Conservation (phyloP, 2,329 filamentous ascomycete species). For the Cytospora chrysosperma region DNA sequence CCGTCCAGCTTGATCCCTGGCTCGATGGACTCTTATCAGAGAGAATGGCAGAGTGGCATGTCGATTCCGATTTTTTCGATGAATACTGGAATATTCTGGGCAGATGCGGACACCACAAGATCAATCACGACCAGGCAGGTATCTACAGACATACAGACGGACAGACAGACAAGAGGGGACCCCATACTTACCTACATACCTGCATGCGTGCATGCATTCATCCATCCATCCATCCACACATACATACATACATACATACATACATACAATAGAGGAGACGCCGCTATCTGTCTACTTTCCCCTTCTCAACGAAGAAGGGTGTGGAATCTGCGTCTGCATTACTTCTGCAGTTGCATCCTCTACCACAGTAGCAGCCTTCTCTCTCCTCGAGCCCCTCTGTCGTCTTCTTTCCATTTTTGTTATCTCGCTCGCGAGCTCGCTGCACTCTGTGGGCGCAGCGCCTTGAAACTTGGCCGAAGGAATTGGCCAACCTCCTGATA, state of each 20-base stretch:
- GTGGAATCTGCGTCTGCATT: slow-evolving; percentile 3
- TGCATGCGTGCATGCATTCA: neutral
- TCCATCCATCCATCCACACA: too few species aligned
- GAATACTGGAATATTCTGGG: neutral
- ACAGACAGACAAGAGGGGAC: neutral
- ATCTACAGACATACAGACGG: neutral
- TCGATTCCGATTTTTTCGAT: slow-evolving; percentile 16
- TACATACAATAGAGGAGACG: slow-evolving; percentile 4
- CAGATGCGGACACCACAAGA: neutral
- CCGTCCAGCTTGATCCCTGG: slow-evolving; percentile 5
- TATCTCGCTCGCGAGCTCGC: neutral
- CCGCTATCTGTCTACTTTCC: slow-evolving; percentile 2
- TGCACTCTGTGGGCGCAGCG: neutral
- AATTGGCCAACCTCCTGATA: slow-evolving; percentile 16
- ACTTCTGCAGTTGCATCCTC: slow-evolving; percentile 5
- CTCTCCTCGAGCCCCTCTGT: neutral
- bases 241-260: too few species aligned
- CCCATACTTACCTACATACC: neutral
- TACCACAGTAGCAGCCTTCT: slow-evolving; percentile 6
- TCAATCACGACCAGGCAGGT: too few species aligned
- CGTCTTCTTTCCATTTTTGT: neutral
- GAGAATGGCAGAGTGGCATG: slow-evolving; percentile 9
- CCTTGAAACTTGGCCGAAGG: slow-evolving; percentile 9
- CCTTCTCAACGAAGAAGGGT: neutral
- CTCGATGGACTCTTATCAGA: slow-evolving; percentile 2